A percentile compares a stretch with the other conserved stretches of the same genome.
Evolutionary conservation across 208 protist genomes (phyloP).

Genomic region (Wallacemonas sp.): DNA sequence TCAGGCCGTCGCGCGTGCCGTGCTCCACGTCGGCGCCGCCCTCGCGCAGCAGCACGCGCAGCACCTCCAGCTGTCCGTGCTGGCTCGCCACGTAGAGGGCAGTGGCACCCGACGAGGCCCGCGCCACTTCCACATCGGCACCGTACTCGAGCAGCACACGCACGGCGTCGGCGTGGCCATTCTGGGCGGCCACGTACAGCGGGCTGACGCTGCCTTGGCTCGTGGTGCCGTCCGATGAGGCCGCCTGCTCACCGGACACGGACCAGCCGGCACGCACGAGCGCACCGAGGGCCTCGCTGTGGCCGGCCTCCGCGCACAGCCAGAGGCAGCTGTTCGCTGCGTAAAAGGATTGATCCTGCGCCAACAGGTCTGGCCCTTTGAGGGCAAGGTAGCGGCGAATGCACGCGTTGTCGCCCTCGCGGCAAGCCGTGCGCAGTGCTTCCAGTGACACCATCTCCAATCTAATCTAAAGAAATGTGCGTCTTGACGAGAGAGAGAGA

Average conservation of each 20-base stretch:
- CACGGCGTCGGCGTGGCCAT: conserved; percentile 21
- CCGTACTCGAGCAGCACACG: conserved; percentile 23
- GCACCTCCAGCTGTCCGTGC: conserved; percentile 19
- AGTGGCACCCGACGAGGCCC: conserved; percentile 21
- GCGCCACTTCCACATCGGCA: conserved; percentile 15
- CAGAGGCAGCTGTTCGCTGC: conserved; percentile 24
- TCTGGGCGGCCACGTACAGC: conserved; percentile 40
- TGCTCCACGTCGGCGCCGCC: conserved; percentile 11
- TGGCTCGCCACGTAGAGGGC: conserved; percentile 34
- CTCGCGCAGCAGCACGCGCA: conserved; percentile 17
- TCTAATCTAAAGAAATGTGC: too few relatives aligned
- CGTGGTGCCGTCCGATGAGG: too few relatives aligned
- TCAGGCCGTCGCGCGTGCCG: conserved; percentile 29
- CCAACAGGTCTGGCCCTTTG: not conserved
- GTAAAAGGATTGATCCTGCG: not conserved
- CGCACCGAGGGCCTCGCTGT: conserved; percentile 9
- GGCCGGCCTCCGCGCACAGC: conserved; percentile 33
- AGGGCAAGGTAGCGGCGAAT: conserved; percentile 11
- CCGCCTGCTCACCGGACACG: conserved; percentile 1
- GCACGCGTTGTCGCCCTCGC: not conserved
- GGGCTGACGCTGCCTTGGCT: conserved; percentile 24
- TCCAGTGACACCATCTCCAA: conserved; percentile 1
- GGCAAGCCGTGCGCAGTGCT: conserved; percentile 1
- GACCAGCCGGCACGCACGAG: conserved; percentile 19
- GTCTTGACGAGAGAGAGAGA: conserved; percentile 3